Percentiles rank a stretch among this genome's conserved stretches.
phyloP scores from a whole-genome alignment of 176 grass and related monocot species.

The Rhynchospora tenuis region DNA sequence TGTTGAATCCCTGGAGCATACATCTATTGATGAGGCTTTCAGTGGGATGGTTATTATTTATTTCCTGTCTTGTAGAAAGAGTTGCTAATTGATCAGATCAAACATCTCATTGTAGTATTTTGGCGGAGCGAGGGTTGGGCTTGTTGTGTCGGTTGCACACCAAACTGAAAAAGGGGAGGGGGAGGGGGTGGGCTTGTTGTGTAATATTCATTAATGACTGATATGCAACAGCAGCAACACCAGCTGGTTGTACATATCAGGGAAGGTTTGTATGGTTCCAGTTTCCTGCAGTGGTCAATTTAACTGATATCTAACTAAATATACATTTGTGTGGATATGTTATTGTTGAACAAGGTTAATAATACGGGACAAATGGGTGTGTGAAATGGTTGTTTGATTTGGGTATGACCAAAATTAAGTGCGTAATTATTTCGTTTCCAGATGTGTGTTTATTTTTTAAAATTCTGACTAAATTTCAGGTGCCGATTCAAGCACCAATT shows the following conservation, averaged over 20 bases:
- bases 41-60: too few species aligned
- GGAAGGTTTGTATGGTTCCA: not conserved
- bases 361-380: not conserved
- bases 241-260: not conserved
- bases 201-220: too few species aligned
- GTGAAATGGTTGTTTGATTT: not conserved
- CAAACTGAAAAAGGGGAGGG: too few species aligned
- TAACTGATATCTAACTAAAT: not conserved
- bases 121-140: too few species aligned
- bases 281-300: not conserved
- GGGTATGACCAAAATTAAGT: not conserved
- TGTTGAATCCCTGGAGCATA: not conserved
- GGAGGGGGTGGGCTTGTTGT: too few species aligned
- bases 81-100: too few species aligned
- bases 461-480: not conserved
- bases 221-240: too few species aligned
- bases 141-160: too few species aligned
- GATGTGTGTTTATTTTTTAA: not conserved
- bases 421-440: not conserved
- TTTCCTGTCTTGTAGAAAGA: too few species aligned
- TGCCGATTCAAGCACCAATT: conserved; percentile 15
- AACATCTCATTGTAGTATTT: too few species aligned
- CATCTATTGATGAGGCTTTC: too few species aligned
- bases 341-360: too few species aligned
- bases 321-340: not conserved